Evolutionary conservation across 225 moss, liverwort and hornwort species (phyloP).

Genomic region (Pleurozium schreberi): DNA sequence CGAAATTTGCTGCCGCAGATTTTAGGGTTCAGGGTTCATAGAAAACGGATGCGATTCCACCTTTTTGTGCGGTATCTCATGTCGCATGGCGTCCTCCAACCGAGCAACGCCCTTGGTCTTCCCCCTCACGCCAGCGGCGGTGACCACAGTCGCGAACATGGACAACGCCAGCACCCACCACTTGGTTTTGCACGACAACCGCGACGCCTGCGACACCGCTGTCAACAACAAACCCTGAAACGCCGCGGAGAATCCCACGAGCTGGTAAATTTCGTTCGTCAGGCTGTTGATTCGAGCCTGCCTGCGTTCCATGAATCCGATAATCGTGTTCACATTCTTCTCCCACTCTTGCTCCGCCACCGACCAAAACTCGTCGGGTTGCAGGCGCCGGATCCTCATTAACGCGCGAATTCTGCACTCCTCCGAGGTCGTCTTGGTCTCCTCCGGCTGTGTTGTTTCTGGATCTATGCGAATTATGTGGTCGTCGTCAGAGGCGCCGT

Average conservation of each 20-base stretch:
- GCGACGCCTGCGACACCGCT: not conserved
- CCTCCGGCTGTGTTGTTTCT: not conserved
- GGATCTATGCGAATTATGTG: not conserved
- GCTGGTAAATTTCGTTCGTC: slow-evolving; percentile 1
- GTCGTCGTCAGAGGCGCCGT: not conserved
- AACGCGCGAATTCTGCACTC: not conserved
- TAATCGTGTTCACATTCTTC: not conserved
- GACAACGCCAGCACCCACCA: not conserved
- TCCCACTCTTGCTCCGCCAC: slow-evolving; percentile 6
- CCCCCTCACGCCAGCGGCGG: not conserved
- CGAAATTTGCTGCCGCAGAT: not conserved
- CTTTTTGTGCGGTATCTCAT: not conserved
- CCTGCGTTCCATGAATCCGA: not conserved
- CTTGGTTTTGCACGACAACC: not conserved
- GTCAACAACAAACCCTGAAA: not conserved
- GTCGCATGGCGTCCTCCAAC: not conserved
- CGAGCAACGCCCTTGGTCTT: not conserved
- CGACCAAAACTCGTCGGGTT: not conserved
- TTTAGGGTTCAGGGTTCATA: too few species aligned
- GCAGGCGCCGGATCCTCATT: not conserved
- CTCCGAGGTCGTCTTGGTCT: not conserved
- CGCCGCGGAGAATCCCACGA: not conserved
- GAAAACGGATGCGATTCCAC: not conserved
- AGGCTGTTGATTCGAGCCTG: not conserved
- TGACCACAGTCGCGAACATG: not conserved